Evolutionary conservation across 2,329 filamentous ascomycete genomes (phyloP).

Genomic region (Colletotrichum godetiae): DNA sequence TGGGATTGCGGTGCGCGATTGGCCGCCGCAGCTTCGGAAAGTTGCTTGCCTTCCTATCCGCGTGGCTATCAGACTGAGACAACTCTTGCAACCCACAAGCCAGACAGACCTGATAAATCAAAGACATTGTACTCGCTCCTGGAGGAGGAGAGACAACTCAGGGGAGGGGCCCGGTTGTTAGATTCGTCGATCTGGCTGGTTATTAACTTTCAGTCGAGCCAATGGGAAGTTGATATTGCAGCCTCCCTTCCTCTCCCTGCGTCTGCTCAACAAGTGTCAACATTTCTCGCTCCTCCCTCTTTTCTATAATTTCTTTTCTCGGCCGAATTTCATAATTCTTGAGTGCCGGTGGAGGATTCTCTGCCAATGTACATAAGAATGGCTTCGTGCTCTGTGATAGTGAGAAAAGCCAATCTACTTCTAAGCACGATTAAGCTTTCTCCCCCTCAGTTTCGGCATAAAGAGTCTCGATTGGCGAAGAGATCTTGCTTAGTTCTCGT

Average conservation of each 20-base stretch:
- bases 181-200: slow-evolving; percentile 23
- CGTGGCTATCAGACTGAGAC: slow-evolving; percentile 25
- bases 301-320: neutral
- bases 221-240: neutral
- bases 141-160: neutral
- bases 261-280: slow-evolving; percentile 32
- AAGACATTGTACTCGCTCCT: slow-evolving; percentile 20
- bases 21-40: slow-evolving; percentile 19
- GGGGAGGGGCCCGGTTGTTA: neutral
- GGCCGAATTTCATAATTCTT: neutral
- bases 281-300: slow-evolving; percentile 13
- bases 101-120: slow-evolving; percentile 24
- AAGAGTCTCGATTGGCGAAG: neutral
- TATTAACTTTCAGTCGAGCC: neutral
- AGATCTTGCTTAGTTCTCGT: neutral
- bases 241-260: slow-evolving; percentile 34
- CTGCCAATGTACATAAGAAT: neutral
- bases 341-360: neutral
- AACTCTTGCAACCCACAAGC: neutral
- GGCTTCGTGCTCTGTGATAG: neutral
- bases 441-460: neutral
- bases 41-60: slow-evolving; percentile 10
- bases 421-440: neutral
- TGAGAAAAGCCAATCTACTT: neutral
- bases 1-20: neutral